These are phyloP conservation scores for Hansenula sp. DNA, from an alignment of 1,139 yeast species.

Conservation along the genomic window DNA sequence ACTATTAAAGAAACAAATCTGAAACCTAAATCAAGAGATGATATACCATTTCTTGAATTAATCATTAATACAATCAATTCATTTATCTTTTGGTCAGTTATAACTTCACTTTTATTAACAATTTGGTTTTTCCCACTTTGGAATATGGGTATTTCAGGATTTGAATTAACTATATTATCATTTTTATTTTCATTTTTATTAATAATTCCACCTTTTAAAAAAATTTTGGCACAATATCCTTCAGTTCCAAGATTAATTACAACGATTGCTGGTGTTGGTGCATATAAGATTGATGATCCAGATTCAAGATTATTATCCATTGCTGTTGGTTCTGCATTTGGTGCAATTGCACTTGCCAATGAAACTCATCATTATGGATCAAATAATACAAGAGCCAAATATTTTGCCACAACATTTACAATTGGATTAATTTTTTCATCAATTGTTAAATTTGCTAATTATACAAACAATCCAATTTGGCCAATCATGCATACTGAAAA, in stretches of 20 bases:
- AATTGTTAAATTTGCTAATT: conserved; percentile 68
- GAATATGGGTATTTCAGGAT: conserved; percentile 97
- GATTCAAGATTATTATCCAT: conserved; percentile 61
- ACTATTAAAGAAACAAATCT: conserved; percentile 4
- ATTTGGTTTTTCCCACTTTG: conserved; percentile 98
- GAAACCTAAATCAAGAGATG: conserved; percentile 20
- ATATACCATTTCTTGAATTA: conserved; percentile 37
- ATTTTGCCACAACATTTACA: conserved; percentile 56
- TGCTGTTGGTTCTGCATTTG: conserved; percentile 65
- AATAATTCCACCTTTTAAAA: conserved; percentile 47
- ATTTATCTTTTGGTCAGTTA: conserved; percentile 78
- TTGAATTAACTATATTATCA: conserved; percentile 67
- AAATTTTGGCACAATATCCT: conserved; percentile 38
- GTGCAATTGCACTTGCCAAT: conserved; percentile 56
- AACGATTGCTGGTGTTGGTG: conserved; percentile 68
- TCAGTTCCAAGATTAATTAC: conserved; percentile 54
- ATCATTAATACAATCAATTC: conserved; percentile 50
- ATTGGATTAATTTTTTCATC: conserved; percentile 74
- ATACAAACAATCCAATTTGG: conserved; percentile 94
- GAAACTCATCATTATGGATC: conserved; percentile 48
- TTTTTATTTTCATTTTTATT: conserved; percentile 58
- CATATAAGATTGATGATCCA: conserved; percentile 67
- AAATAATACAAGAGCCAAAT: conserved; percentile 11
- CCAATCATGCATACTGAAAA: conserved; percentile 84
- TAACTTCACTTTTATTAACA: conserved; percentile 76